A percentile compares a stretch with the other conserved stretches of the same genome.
phyloP scores from a whole-genome alignment of 129 eudicot genomes.

The Flaveria trinervia region DNA sequence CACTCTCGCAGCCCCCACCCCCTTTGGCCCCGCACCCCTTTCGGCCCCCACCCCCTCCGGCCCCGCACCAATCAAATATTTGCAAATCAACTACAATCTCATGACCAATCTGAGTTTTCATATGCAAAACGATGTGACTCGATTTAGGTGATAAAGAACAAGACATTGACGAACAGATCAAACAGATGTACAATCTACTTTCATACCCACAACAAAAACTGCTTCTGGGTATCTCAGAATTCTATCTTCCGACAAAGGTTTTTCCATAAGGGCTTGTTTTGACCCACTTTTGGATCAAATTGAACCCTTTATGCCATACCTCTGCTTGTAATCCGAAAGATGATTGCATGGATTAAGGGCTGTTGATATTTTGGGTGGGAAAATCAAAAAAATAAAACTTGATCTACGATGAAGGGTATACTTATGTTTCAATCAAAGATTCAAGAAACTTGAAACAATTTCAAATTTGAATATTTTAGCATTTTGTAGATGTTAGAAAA shows the following conservation, averaged over 20 bases:
- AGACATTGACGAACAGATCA: constrained; percentile 70
- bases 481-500: too few species aligned
- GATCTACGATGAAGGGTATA: constrained; percentile 18
- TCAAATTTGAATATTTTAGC: constrained; percentile 4
- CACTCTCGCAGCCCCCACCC: too few species aligned
- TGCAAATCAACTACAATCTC: constrained; percentile 64
- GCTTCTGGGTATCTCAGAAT: constrained; percentile 63
- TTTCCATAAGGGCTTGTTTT: constrained; percentile 47
- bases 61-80: too few species aligned
- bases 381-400: constrained; percentile 14
- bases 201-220: constrained; percentile 58
- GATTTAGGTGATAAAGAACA: constrained; percentile 48
- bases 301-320: constrained; percentile 59
- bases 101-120: constrained; percentile 48
- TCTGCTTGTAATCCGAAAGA: constrained; percentile 64
- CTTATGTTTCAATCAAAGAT: background rate
- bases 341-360: constrained; percentile 69
- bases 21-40: too few species aligned
- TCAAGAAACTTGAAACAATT: too few species aligned
- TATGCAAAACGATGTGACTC: constrained; percentile 62
- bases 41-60: too few species aligned
- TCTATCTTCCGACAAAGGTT: constrained; percentile 40
- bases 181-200: constrained; percentile 68
- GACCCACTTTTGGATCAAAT: constrained; percentile 51
- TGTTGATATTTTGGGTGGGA: constrained; percentile 33